Evolutionary conservation across 2,329 filamentous ascomycete genomes (phyloP), one percentile per base, ranked within the genome.

Genomic region (Anthostomella pinea): DNA sequence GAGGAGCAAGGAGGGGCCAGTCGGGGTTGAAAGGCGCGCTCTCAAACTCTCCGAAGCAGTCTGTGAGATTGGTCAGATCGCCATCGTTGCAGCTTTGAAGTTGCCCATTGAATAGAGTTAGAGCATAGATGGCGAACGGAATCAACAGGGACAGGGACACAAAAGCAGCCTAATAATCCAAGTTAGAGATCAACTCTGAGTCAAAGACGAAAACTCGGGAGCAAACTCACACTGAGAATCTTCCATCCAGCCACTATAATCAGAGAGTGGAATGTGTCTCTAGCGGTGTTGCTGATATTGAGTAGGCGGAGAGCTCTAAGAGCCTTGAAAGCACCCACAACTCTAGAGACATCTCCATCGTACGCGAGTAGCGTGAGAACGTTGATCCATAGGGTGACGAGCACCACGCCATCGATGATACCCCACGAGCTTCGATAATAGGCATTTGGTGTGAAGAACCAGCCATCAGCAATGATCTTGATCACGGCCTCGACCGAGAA

Each of bases 341-440:
- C 88, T 60, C 93, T 76, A 5, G 91, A 95, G 36, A 96, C 83
- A 38, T 83, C 83, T 26, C 87, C 87, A 48, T 95, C 85, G 38
- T 89, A 82, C 54, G 78, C 77, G 35, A 98, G 72, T 2, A 91
- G 80, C 1, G 90, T 93, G 30, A 83, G 70, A 32, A 98, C 88
- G 54, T 95, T 97, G 58, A 96, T 84, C 91, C 93, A 97, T 7
- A 98, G 76, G 0, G 93, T 97, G 38, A 95, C 69, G 34, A 98
- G 71, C 48, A 98, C 93, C 28, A 97, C 65, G 0, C 85, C 88
- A 57, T 98, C 93, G 48, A 98, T 96, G 44, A 95, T 82, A 6
- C 93, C 94, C 93, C 93, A 98, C 0, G 90, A 91, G 57, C 91
- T 91, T 53, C 93, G 83, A 60, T 96, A 88, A 59, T 95, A 98